Evolutionary conservation across 2,329 filamentous ascomycete species (phyloP), one percentile per base, ranked within the genome.

Genomic region (Aspergillus sp.): DNA sequence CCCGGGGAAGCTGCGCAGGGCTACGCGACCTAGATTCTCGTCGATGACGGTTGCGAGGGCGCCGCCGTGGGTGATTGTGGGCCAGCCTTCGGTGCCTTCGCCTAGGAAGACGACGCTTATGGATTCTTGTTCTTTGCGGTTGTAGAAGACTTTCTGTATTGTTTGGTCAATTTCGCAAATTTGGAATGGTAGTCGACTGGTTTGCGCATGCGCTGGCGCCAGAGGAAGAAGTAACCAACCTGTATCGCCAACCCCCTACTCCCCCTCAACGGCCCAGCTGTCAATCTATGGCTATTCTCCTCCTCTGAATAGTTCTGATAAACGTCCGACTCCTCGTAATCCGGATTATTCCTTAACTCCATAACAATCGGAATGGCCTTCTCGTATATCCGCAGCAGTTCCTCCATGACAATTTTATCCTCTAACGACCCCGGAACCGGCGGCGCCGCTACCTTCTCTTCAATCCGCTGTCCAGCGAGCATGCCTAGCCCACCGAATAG

Each of bases 61-160:
- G 12, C 86, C 86, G 47, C 86, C 86, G 68, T 91, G 86, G 45
- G 82, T 81, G 37, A 86, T 74, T 10, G 79, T 77, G 1, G 86
- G 86, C 84, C 85, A 90, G 3, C 87, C 86, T 43, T 77, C 73
- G 17, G 85, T 61, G 1, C 74, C 79, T n/a, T 73, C 65, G 5
- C 86, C 87, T 46, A 90, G 76, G 72, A 77, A 86, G 4, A 90
- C 71, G n/a, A 90, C 74, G 44, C 75, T 78, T 9, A 84, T 69
- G 30, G 82, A 64, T 57, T 81, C 79, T 54, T 80, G 75, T 5
- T 81, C 79, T 25, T 65, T 64, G 3, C 70, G 60, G 61, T 86
- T 81, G 73, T 77, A 81, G 61, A 87, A 90, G 1, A 85, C 68
- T 57, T 79, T 76, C 72, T 88, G 79, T 57, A 4, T n/a, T 35